A percentile compares a stretch with the other conserved stretches of the same genome.
phyloP scores from a whole-genome alignment of 495 filamentous ascomycete genomes.

The Penicillium argentinense region DNA sequence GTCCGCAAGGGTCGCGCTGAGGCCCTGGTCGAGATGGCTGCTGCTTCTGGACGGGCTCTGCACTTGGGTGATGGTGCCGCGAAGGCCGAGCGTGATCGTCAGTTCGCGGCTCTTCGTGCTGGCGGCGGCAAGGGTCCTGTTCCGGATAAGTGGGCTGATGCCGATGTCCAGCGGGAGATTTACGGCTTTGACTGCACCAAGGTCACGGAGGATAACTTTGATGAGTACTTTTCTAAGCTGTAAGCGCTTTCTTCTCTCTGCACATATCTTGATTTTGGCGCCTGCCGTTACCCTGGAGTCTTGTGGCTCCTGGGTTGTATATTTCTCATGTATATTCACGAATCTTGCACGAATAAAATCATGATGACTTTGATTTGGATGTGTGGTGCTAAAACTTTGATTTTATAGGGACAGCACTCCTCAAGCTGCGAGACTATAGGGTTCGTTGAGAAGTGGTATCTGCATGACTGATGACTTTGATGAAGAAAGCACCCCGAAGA shows the following conservation, averaged over 20 bases:
- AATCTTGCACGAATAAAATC: neutral
- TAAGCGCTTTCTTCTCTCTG: slow-evolving; percentile 23
- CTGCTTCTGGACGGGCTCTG: slow-evolving; percentile 62
- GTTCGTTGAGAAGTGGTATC: no score
- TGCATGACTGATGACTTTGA: no score
- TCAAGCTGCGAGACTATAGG: no score
- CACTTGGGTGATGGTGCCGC: slow-evolving; percentile 74
- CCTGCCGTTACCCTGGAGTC: no score
- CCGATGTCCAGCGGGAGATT: slow-evolving; percentile 74
- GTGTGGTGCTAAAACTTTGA: no score
- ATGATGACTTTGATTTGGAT: neutral
- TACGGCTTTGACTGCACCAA: slow-evolving; percentile 69
- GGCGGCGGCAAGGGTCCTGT: slow-evolving; percentile 58
- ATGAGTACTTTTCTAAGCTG: slow-evolving; percentile 52
- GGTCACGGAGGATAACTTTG: slow-evolving; percentile 60
- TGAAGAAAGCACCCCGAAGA: no score
- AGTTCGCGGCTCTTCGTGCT: slow-evolving; percentile 55
- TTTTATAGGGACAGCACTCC: no score
- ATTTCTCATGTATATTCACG: neutral
- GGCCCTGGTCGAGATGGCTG: slow-evolving; percentile 69
- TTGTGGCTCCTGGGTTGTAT: slow-evolving; percentile 3
- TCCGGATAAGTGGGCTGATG: slow-evolving; percentile 81
- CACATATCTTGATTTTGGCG: neutral
- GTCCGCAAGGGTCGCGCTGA: slow-evolving; percentile 70
- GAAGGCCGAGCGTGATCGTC: slow-evolving; percentile 72